These are phyloP conservation scores for Diaporthe helianthi DNA, from an alignment of 2,329 filamentous ascomycete genomes.

Conservation along the genomic window DNA sequence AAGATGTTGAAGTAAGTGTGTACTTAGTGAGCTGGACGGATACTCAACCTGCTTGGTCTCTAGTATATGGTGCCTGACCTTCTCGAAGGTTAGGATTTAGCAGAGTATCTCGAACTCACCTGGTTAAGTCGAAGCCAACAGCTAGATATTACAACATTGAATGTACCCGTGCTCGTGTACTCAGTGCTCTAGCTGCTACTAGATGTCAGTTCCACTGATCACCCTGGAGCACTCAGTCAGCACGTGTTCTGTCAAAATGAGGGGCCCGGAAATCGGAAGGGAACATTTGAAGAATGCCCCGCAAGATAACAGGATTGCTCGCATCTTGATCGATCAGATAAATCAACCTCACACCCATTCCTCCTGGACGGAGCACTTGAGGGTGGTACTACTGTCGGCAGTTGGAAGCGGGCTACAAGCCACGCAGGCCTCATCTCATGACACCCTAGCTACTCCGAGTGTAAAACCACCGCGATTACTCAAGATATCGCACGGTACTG, in stretches of 20 bases:
- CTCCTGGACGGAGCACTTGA: not conserved
- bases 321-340: not conserved
- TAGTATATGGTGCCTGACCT: not conserved
- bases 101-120: not conserved
- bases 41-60: not conserved
- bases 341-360: not conserved
- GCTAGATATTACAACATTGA: not conserved
- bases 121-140: not conserved
- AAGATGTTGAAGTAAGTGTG: not conserved
- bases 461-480: no score
- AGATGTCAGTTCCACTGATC: not conserved
- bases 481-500: conserved; percentile 11
- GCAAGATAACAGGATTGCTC: not conserved
- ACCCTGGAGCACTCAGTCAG: not conserved
- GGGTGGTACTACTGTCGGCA: conserved; percentile 25
- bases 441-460: not conserved
- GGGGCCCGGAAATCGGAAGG: not conserved
- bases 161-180: not conserved
- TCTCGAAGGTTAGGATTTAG: not conserved
- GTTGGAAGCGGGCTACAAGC: conserved; percentile 17
- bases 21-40: no score
- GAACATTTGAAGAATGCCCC: no score
- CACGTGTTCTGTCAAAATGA: not conserved
- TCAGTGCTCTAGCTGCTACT: not conserved
- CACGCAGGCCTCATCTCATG: conserved; percentile 6